A percentile compares a stretch with the other conserved stretches of the same genome.
Evolutionary conservation across 1,284 basidiomycete species (phyloP).

Genomic region (Trichosporon coremiiforme): DNA sequence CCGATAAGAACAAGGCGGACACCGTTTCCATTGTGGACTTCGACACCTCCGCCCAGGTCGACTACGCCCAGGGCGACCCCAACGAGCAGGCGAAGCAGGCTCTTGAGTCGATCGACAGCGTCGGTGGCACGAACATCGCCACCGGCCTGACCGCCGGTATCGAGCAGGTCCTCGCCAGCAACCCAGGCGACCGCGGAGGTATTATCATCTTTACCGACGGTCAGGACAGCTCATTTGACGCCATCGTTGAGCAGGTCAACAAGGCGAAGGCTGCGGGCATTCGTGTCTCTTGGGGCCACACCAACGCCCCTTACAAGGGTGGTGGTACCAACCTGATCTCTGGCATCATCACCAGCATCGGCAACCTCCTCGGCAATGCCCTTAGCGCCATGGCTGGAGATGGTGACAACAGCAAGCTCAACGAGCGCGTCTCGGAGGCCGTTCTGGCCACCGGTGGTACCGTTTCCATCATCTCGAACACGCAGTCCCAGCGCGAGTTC

Average conservation of each 20-base stretch:
- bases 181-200: slow-evolving; percentile 1
- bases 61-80: slow-evolving; percentile 12
- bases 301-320: background rate
- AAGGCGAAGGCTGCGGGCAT: slow-evolving; percentile 10
- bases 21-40: slow-evolving; percentile 12
- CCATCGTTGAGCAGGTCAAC: background rate
- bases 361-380: background rate
- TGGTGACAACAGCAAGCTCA: background rate
- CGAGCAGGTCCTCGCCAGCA: background rate
- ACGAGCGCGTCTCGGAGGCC: slow-evolving; percentile 18
- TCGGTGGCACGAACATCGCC: slow-evolving; percentile 12
- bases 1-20: slow-evolving; percentile 22
- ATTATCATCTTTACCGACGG: slow-evolving; percentile 23
- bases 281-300: slow-evolving; percentile 21
- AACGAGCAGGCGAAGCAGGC: background rate
- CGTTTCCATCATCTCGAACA: slow-evolving; percentile 13
- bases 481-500: slow-evolving; percentile 8
- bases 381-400: background rate
- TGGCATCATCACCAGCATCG: background rate
- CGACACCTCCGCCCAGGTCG: background rate
- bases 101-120: background rate
- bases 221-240: background rate
- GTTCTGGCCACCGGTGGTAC: slow-evolving; percentile 23
- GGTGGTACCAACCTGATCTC: background rate
- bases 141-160: slow-evolving; percentile 10